Percentiles rank a stretch among this genome's conserved stretches.
These are phyloP conservation scores for Corymbia citriodora DNA, from an alignment of 441 rosid genomes.

Conservation along the genomic window DNA sequence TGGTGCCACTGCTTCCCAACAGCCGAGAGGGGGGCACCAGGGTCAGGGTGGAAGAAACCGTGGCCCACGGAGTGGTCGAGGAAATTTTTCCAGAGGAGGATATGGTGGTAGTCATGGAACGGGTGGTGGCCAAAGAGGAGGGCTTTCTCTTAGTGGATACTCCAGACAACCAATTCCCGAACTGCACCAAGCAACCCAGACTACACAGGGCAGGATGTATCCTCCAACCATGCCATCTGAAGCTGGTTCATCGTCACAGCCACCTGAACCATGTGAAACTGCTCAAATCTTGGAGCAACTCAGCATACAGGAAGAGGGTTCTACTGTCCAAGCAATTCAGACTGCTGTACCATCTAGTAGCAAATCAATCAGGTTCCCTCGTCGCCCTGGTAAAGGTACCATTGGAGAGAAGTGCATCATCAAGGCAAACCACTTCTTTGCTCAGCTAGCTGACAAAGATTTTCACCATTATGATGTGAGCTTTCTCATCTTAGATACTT, in stretches of 20 bases:
- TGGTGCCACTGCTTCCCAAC: neutral
- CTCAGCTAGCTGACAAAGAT: constrained; percentile 88
- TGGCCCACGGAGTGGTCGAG: constrained; percentile 38
- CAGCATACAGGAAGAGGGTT: neutral
- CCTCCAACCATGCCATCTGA: constrained; percentile 6
- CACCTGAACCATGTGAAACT: neutral
- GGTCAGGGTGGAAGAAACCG: neutral
- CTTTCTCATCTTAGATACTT: neutral
- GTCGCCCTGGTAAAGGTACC: constrained; percentile 78
- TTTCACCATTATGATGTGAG: constrained; percentile 96
- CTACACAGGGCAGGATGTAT: neutral
- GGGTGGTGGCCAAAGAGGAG: neutral
- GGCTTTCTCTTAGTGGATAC: neutral
- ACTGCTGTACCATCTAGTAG: constrained; percentile 51
- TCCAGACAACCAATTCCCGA: neutral
- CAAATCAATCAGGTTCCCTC: constrained; percentile 78
- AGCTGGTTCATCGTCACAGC: neutral
- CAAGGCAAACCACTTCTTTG: constrained; percentile 95
- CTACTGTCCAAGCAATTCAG: constrained; percentile 46
- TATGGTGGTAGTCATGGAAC: neutral
- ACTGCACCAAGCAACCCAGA: constrained; percentile 1
- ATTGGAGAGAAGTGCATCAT: constrained; percentile 62
- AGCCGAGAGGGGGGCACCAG: neutral
- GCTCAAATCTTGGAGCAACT: neutral
- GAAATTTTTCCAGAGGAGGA: constrained; percentile 32